phyloP scores from a whole-genome alignment of 2,329 filamentous ascomycete genomes.

The Colletotrichum sp. region DNA sequence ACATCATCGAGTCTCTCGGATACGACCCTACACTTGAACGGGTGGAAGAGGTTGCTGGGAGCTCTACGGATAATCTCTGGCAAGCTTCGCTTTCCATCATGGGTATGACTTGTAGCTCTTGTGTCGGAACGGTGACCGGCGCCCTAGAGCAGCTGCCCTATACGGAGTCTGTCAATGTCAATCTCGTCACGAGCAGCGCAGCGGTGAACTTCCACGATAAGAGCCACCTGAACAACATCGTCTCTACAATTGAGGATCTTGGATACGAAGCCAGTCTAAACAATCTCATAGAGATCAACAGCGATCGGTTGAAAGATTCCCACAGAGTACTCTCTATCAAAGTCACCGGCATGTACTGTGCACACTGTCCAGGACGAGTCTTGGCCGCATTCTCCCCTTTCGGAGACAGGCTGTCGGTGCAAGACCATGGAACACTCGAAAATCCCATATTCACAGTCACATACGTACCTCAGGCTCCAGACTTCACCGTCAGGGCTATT shows the following conservation, averaged over 20 bases:
- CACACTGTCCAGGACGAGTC: slow-evolving; percentile 70
- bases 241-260: slow-evolving; percentile 52
- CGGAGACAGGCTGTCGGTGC: slow-evolving; percentile 59
- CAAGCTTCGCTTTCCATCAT: slow-evolving; percentile 63
- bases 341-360: slow-evolving; percentile 77
- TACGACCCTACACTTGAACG: slow-evolving; percentile 68
- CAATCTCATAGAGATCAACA: slow-evolving; percentile 39
- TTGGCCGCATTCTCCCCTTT: slow-evolving; percentile 52
- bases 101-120: slow-evolving; percentile 78
- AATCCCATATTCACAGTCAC: slow-evolving; percentile 72
- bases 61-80: slow-evolving; percentile 51
- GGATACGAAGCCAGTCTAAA: slow-evolving; percentile 64
- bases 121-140: slow-evolving; percentile 66
- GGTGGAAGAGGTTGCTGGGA: slow-evolving; percentile 45
- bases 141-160: slow-evolving; percentile 58
- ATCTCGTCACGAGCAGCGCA: slow-evolving; percentile 65
- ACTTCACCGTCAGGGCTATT: slow-evolving; percentile 78
- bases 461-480: slow-evolving; percentile 72
- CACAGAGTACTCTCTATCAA: slow-evolving; percentile 66
- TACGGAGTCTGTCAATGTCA: slow-evolving; percentile 51
- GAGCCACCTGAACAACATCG: slow-evolving; percentile 13
- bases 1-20: slow-evolving; percentile 66
- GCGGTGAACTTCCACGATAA: slow-evolving; percentile 49
- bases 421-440: slow-evolving; percentile 59
- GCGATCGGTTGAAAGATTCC: slow-evolving; percentile 24